These are phyloP conservation scores for Amphichorda felina DNA, from an alignment of 2,329 filamentous ascomycete genomes.

Conservation along the genomic window DNA sequence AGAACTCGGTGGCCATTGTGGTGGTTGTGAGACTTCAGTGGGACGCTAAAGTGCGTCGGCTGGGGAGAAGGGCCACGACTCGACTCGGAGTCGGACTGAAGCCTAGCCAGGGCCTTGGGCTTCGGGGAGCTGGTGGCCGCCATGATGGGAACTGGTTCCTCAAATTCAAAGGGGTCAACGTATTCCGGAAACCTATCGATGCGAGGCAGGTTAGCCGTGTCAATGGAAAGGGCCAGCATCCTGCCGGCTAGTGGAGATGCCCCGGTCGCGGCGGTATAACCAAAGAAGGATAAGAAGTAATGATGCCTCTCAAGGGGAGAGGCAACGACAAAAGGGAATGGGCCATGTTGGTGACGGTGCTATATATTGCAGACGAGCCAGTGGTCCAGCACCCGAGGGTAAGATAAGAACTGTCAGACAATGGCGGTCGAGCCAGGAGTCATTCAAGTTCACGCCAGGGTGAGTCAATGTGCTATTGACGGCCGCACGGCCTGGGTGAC, in stretches of 20 bases:
- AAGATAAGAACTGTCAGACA: conserved; percentile 1
- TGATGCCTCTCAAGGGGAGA: no score
- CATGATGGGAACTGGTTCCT: conserved; percentile 15
- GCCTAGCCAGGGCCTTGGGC: conserved; percentile 27
- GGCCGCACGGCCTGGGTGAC: no score
- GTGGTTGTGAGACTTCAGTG: conserved; percentile 33
- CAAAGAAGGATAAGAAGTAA: no score
- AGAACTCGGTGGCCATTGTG: conserved; percentile 61
- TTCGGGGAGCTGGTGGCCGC: conserved; percentile 15
- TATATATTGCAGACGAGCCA: no score
- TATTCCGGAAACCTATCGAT: conserved; percentile 33
- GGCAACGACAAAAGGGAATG: no score
- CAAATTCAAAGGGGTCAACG: conserved; percentile 22
- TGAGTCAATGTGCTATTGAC: conserved; percentile 1
- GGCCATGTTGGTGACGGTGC: no score
- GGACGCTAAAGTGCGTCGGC: conserved; percentile 72
- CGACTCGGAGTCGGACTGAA: conserved; percentile 23
- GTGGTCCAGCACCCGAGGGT: no score
- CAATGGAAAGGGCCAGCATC: conserved; percentile 23
- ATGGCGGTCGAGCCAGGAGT: not conserved
- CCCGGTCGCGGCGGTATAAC: no score
- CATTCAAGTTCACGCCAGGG: not conserved
- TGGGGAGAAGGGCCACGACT: conserved; percentile 71
- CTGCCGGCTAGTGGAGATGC: conserved; percentile 6
- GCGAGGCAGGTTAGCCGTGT: conserved; percentile 26